Evolutionary conservation across 2,329 filamentous ascomycete species (phyloP).

Genomic region (Trichophyton verrucosum): DNA sequence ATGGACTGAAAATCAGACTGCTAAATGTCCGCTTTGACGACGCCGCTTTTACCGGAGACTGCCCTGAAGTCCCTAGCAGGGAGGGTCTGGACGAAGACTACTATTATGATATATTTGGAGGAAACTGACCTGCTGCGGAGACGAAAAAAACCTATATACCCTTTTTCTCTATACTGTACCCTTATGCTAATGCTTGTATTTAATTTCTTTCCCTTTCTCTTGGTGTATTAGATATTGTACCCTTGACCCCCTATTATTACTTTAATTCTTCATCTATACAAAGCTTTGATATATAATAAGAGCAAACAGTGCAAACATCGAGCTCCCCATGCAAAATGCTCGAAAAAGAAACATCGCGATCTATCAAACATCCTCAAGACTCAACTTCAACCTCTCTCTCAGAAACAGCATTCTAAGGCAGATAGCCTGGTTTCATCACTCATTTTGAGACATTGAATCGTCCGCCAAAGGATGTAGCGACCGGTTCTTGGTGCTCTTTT

Average conservation of each 20-base stretch:
- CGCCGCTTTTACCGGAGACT: constrained; percentile 53
- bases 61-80: constrained; percentile 64
- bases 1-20: constrained; percentile 82
- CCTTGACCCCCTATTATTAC: background rate
- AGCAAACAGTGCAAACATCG: constrained; percentile 4
- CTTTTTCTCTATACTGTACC: constrained; percentile 2
- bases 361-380: background rate
- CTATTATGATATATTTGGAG: constrained; percentile 64
- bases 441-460: background rate
- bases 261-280: background rate
- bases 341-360: background rate
- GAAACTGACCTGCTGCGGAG: constrained; percentile 15
- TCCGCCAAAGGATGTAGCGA: background rate
- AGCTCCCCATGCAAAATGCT: background rate
- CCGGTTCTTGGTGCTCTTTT: background rate
- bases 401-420: background rate
- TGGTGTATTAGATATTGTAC: background rate
- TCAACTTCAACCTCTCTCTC: background rate
- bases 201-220: background rate
- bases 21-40: constrained; percentile 86
- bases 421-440: background rate
- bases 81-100: constrained; percentile 86
- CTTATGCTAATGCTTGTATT: background rate
- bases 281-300: background rate
- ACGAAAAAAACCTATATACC: constrained; percentile 1